A percentile compares a stretch with the other conserved stretches of the same genome.
Evolutionary conservation across 305 asterid genomes (phyloP).

Genomic region (Withania somnifera): DNA sequence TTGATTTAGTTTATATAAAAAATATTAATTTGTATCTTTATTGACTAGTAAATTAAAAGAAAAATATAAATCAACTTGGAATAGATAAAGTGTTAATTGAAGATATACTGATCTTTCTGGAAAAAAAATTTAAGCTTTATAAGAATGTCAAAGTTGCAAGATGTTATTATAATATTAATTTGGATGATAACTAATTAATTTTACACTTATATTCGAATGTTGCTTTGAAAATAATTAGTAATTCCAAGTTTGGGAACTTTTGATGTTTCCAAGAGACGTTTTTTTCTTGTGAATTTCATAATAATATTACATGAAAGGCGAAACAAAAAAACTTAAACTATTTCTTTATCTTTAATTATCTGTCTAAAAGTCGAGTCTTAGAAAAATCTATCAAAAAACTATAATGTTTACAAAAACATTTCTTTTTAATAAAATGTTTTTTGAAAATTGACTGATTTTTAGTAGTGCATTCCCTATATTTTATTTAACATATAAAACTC

Average conservation of each 20-base stretch:
- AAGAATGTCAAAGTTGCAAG: neutral
- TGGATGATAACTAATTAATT: neutral
- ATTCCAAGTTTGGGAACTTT: neutral
- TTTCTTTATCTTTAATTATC: too few relatives aligned
- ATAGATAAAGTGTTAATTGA: neutral
- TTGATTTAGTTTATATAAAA: neutral
- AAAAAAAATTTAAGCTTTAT: too few relatives aligned
- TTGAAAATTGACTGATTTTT: too few relatives aligned
- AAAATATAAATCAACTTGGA: neutral
- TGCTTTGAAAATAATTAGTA: neutral
- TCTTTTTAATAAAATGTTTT: too few relatives aligned
- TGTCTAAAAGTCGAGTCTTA: too few relatives aligned
- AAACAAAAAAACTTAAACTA: too few relatives aligned
- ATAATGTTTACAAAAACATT: too few relatives aligned
- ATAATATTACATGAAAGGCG: neutral
- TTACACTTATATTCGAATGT: neutral
- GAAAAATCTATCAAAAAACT: too few relatives aligned
- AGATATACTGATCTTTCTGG: too few relatives aligned
- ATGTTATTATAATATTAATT: neutral
- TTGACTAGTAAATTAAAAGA: neutral
- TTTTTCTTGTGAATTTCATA: neutral
- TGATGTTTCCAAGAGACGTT: neutral
- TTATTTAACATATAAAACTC: too few relatives aligned
- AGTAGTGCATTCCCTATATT: too few relatives aligned
- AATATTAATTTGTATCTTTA: neutral